Base-by-base conservation (phyloP, 2,329 filamentous ascomycete genomes). In the Cladosporium velox region DNA sequence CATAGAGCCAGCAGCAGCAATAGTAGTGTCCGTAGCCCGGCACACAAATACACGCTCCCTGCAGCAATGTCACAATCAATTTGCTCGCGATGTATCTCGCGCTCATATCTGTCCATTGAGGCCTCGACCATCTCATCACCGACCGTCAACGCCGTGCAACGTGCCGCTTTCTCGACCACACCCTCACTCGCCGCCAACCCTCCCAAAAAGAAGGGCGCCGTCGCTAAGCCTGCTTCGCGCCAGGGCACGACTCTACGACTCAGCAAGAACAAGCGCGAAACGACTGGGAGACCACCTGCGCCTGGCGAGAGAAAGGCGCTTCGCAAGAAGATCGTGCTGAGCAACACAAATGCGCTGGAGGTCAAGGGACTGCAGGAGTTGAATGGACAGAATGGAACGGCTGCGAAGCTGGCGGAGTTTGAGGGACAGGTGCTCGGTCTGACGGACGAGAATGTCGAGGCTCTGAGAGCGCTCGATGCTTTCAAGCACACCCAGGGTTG, bases 401-500 rank as follows among this genome's bases (percentile, higher is more conserved):
- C 65, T 4, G 68, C 67, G 28, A 70, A 65, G 49, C 54, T 65
- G 57, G 62, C 54, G 21, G 78, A 81, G 34, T 81, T 83, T 38
- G 85, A 86, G 60, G 92, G 91, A 41, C 85, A 85, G 67, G 86
- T 98, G 34, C 80, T 92, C 62, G 86, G 86, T 1, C 79, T 98
- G 32, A 88, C 90, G 8, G 87, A 88, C 51, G 79, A 81, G 1
- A 81, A 92, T 60, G 85, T 97, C 60, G 93, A 97, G 80, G 87
- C 90, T 77, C 82, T 99, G 81, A 86, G 93, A 73, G 86, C 88
- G n/a, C 84, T 91, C 64, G 91, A 96, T 76, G 93, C 92, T 3
- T 99, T 99, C 84, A 96, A 97, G 85, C 84, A 88, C 26, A 91
- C 88, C 28, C 95, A 98, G 84, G 88, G 87, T 70, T 99, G 95